Evolutionary conservation across 192 early-diverging fungal species (phyloP), one percentile per base, ranked within the genome.

Genomic region (Dissophora ornata): DNA sequence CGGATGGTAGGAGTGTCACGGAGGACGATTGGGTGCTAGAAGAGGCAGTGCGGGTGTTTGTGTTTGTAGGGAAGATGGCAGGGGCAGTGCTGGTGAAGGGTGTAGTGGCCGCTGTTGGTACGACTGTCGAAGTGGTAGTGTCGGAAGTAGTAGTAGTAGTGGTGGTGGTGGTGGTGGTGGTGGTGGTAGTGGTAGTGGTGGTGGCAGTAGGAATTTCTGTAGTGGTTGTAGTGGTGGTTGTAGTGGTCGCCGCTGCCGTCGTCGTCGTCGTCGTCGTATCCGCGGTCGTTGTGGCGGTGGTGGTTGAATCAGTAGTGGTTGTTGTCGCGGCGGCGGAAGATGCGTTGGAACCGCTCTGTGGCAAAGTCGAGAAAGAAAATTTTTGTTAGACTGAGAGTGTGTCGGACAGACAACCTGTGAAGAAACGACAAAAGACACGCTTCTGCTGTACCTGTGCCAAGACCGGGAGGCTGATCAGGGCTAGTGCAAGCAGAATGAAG

Each of bases 361-460:
- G n/a, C n/a, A n/a, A n/a, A n/a, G 29, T 25, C 30, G 1, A 22
- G 44, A 15, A 12, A 22, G 54, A 32, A 8, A 1, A 29, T 15
- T 24, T 15, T 28, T 22, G 26, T 57, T 33, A 50, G n/a, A n/a
- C n/a, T n/a, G n/a, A n/a, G n/a, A n/a, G n/a, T n/a, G n/a, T n/a
- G n/a, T n/a, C n/a, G n/a, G n/a, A n/a, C n/a, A n/a, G n/a, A n/a
- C n/a, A n/a, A n/a, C n/a, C n/a, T n/a, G n/a, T n/a, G n/a, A 45
- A 50, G 32, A 30, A 47, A 60, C 19, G 8, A 61, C 18, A 61
- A 15, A 25, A 30, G 13, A 33, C 15, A 24, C 33, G n/a, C 24
- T 25, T 62, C 26, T n/a, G n/a, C 11, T 47, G 15, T 33, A 19
- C 30, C 19, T 50, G 60, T 48, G 45, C 59, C 59, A 46, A 41